Evolutionary conservation across 257 asterid genomes (phyloP), one percentile per base, ranked within the genome.

Genomic region (Solanum microdontum): DNA sequence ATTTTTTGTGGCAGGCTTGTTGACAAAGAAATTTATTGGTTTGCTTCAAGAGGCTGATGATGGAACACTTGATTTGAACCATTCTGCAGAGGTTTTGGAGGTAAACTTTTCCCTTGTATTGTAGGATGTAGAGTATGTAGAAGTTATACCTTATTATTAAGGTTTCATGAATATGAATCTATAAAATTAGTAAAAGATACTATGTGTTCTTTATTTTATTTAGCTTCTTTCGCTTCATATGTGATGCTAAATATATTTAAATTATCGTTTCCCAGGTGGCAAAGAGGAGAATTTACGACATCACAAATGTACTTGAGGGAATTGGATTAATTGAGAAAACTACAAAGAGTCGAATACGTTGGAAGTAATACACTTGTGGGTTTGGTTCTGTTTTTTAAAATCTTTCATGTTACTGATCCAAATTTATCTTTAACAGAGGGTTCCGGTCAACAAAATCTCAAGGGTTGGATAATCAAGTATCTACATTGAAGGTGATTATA

Each of bases 241-340:
- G 37, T 2, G 86, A 45, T 80, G 33, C 43, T 45, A 80, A 68
- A 80, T 82, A 51, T 15, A 80, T 75, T 66, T 15, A 66, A 62
- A 37, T 51, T 26, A 86, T 87, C 76, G 55, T 39, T 72, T 55
- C 84, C 72, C 93, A 96, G 98, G 98, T 94, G 73, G 98, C 93
- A 88, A 96, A 96, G 91, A 94, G 98, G 92, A 93, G 98, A 90
- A 94, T 96, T 87, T 96, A 96, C 69, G 98, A 94, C 83, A 96
- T 96, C 72, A 95, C 98, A 33, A 95, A 95, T 91, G 98, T 95
- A 87, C 98, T 95, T 83, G 98, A 95, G 92, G 98, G 98, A 88
- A 90, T 95, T 12, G 95, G 95, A 43, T 90, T 95, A 87, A 91
- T 94, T 77, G 96, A 94, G 88, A 96, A 96, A 91, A 92, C 96